These are phyloP conservation scores for Cenchrus fungigraminus DNA, from an alignment of 176 grass and related monocot genomes.

Conservation along the genomic window DNA sequence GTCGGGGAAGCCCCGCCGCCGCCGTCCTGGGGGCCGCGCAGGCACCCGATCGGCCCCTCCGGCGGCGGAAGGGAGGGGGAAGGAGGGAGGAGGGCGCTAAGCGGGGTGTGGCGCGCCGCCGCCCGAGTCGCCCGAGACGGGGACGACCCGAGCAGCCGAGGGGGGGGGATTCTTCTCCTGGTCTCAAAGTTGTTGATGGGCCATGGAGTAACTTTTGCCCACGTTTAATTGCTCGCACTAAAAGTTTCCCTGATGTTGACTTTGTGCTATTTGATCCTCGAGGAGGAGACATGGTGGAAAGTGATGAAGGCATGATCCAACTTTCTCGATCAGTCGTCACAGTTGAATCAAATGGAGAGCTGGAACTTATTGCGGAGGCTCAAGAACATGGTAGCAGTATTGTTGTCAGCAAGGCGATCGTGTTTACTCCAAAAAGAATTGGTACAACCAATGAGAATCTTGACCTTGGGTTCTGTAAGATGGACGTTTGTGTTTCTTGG, in stretches of 20 bases:
- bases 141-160: no score
- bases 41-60: no score
- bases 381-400: neutral
- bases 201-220: neutral
- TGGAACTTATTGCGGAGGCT: neutral
- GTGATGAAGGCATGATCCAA: neutral
- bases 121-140: no score
- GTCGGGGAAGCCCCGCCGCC: no score
- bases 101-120: no score
- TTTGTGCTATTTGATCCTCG: slow-evolving; percentile 6
- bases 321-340: slow-evolving; percentile 16
- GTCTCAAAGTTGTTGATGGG: neutral
- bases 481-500: neutral
- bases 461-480: slow-evolving; percentile 3
- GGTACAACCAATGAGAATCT: neutral
- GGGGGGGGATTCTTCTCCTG: no score
- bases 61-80: no score
- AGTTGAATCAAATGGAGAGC: neutral
- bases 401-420: neutral
- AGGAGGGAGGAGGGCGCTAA: no score
- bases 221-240: neutral
- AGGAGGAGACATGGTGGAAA: neutral
- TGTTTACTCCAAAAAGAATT: neutral
- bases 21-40: no score
- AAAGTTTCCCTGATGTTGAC: neutral